Evolutionary conservation across 192 early-diverging fungal species (phyloP).

Genomic region (Podila epigama): DNA sequence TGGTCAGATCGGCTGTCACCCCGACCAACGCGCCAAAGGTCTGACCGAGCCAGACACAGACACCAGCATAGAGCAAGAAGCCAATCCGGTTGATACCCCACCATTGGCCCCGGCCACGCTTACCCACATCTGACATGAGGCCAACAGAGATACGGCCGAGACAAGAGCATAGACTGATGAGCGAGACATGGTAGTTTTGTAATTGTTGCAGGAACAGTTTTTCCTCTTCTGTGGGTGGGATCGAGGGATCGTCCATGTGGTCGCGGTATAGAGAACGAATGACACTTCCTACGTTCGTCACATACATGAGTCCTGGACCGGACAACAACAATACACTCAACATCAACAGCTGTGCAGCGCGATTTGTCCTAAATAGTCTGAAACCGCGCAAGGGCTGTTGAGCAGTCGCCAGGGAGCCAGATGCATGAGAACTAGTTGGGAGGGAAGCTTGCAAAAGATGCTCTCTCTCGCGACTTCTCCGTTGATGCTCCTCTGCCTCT

Average conservation of each 20-base stretch:
- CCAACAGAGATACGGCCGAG: constrained; percentile 49
- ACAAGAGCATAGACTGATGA: constrained; percentile 54
- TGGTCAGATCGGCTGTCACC: constrained; percentile 20
- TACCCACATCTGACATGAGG: constrained; percentile 49
- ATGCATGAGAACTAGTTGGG: background rate
- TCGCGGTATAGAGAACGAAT: constrained; percentile 48
- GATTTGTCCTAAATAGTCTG: constrained; percentile 30
- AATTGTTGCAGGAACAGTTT: constrained; percentile 24
- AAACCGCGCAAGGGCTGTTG: constrained; percentile 13
- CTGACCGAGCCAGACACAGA: constrained; percentile 47
- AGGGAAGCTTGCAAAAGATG: constrained; percentile 5
- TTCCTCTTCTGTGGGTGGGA: constrained; percentile 31
- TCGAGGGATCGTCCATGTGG: constrained; percentile 29
- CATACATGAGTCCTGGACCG: constrained; percentile 52
- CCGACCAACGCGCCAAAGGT: constrained; percentile 25
- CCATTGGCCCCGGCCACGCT: constrained; percentile 21
- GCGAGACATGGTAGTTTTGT: constrained; percentile 52
- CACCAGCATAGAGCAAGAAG: constrained; percentile 38
- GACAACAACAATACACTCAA: constrained; percentile 25
- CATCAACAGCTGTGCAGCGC: constrained; percentile 24
- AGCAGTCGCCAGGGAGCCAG: background rate
- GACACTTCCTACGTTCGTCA: constrained; percentile 52
- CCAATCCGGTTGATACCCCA: constrained; percentile 43
- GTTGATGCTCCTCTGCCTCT: constrained; percentile 14
- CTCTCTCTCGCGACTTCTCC: constrained; percentile 17